Percentiles rank a stretch among this genome's conserved stretches.
Conservation (phyloP, 164 flowering plant genomes). For the Aristolochia fimbriata region DNA sequence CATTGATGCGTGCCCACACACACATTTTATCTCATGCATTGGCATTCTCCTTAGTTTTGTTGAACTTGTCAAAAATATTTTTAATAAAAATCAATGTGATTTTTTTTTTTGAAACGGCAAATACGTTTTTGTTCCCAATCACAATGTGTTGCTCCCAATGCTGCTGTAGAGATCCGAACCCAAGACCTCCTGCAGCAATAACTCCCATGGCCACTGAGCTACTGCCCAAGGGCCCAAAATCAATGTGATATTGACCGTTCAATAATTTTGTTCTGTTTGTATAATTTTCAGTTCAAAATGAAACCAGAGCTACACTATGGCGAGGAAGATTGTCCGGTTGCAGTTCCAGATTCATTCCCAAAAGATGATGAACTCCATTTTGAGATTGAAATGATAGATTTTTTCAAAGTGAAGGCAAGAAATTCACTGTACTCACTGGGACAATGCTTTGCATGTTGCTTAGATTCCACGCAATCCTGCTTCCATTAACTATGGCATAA, state of each 20-base stretch:
- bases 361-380: constrained; percentile 90
- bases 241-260: neutral
- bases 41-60: too few species aligned
- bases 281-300: constrained; percentile 66
- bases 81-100: neutral
- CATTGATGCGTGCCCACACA: too few species aligned
- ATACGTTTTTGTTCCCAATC: too few species aligned
- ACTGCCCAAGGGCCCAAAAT: too few species aligned
- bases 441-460: neutral
- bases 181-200: too few species aligned
- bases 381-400: constrained; percentile 89
- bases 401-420: constrained; percentile 75
- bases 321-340: constrained; percentile 81
- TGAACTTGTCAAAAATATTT: too few species aligned
- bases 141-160: too few species aligned
- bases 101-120: too few species aligned
- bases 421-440: neutral
- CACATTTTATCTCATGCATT: too few species aligned
- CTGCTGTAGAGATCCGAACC: too few species aligned
- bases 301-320: constrained; percentile 90
- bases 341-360: constrained; percentile 57
- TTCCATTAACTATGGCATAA: neutral
- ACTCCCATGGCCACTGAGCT: too few species aligned
- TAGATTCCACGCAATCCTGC: neutral
- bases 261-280: constrained; percentile 3